Evolutionary conservation across 2,329 filamentous ascomycete species (phyloP), one percentile per base, ranked within the genome.

Genomic region (Ophioceras dolichostomum): DNA sequence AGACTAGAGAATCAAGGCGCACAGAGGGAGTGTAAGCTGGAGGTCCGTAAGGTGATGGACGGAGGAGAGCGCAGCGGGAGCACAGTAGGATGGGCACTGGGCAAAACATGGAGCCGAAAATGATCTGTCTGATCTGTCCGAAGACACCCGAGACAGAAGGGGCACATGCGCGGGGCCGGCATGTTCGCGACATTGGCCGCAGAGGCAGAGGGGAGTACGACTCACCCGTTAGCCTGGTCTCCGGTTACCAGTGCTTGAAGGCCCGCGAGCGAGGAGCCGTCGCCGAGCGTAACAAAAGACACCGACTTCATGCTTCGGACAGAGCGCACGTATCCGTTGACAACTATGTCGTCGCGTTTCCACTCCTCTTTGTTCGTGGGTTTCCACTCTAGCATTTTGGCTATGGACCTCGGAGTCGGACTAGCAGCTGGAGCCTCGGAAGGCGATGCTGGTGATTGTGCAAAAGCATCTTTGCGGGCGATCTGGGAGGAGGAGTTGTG

Each of bases 241-340:
- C 83, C 79, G 38, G 75, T 75, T 47, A 94, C 63, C 33, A 94
- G 76, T 32, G 81, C 85, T 62, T 98, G 91, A 39, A 96, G 58
- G 20, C 84, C 68, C 43, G 79, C 67, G 47, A 84, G 66, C 30
- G 83, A 86, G 10, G 87, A 93, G 32, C 91, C 91, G 65, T 98
- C 91, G 10, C 81, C 80, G 37, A 96, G 67, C 41, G 86, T 75
- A 37, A 88, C 80, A 61, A 98, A 96, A 5, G 82, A 79, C 41
- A 82, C 68, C 17, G 72, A 72, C 56, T 95, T 94, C 65, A 93
- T 87, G 56, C 85, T 83, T 43, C 89, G 74, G 42, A 94, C 79
- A 4, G 85, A 89, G 44, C 84, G 76, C 39, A 95, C 70, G 62
- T 82, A 89, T 43, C 88, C 89, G 54, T 82, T 72, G 47, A 94